Evolutionary conservation across 75 land plant genomes (phyloP).

Genomic region (Picea glauca): DNA sequence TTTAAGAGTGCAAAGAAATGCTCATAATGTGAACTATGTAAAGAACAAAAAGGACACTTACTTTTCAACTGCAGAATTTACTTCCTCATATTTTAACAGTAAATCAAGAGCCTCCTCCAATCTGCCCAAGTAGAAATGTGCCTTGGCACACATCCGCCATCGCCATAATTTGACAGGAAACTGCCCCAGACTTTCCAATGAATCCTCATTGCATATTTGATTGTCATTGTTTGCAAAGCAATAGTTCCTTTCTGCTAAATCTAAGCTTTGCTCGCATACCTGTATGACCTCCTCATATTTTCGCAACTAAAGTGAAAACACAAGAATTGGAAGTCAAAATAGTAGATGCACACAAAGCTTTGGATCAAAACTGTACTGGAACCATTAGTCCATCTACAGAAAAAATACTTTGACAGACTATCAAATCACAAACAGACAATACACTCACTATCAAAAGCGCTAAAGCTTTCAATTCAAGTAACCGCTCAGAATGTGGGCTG

Average conservation of each 20-base stretch:
- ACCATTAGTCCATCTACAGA: neutral
- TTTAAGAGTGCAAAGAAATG: neutral
- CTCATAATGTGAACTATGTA: neutral
- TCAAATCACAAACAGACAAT: neutral
- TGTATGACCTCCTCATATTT: constrained; percentile 64
- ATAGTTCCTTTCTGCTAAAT: constrained; percentile 42
- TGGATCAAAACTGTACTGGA: neutral
- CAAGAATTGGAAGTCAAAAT: neutral
- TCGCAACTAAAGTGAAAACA: constrained; percentile 30
- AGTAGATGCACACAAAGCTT: neutral
- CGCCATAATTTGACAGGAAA: constrained; percentile 42
- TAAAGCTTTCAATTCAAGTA: constrained; percentile 75
- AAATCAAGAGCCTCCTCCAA: constrained; percentile 60
- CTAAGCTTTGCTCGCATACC: constrained; percentile 49
- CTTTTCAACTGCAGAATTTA: constrained; percentile 13
- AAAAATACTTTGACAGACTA: neutral
- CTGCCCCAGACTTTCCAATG: constrained; percentile 12
- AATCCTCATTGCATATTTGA: constrained; percentile 11
- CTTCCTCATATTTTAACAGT: constrained; percentile 44
- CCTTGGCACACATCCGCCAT: constrained; percentile 38
- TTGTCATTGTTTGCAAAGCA: constrained; percentile 4
- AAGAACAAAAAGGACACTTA: constrained; percentile 11
- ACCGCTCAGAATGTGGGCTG: constrained; percentile 66
- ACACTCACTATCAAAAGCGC: constrained; percentile 55
- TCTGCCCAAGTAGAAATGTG: constrained; percentile 57